A percentile compares a stretch with the other conserved stretches of the same genome.
Conservation (phyloP, 1,284 basidiomycete genomes). For the Boletus hoseneyae region DNA sequence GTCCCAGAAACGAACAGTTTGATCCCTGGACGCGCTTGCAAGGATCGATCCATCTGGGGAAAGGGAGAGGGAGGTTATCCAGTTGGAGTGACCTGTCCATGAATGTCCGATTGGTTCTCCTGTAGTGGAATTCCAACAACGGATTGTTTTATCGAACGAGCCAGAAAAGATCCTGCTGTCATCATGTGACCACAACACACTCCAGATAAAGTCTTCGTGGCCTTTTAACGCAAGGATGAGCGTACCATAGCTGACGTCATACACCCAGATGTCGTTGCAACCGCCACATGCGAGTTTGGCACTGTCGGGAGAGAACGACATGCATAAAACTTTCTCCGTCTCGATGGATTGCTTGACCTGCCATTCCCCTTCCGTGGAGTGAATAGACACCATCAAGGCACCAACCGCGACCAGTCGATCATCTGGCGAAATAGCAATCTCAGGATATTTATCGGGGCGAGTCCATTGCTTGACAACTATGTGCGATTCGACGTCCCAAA, state of each 20-base stretch:
- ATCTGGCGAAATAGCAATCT: not conserved
- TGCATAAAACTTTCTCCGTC: accelerated
- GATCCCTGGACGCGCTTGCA: slow-evolving; percentile 11
- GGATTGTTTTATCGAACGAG: not conserved
- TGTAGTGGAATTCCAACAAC: slow-evolving; percentile 2
- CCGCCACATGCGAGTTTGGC: slow-evolving; percentile 4
- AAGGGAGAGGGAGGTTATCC: not conserved
- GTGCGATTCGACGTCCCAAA: not conserved
- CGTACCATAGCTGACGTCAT: not conserved
- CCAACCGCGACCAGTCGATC: not conserved
- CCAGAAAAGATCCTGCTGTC: slow-evolving; percentile 6
- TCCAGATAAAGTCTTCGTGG: not conserved
- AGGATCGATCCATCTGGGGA: slow-evolving; percentile 6
- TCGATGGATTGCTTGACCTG: not conserved
- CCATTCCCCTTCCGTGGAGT: not conserved
- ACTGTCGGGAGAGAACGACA: slow-evolving; percentile 11
- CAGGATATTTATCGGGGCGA: not conserved
- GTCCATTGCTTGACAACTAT: not conserved
- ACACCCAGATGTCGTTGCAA: not conserved
- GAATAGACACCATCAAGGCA: not conserved
- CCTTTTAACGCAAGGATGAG: not conserved
- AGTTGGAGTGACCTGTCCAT: slow-evolving; percentile 5
- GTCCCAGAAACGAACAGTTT: slow-evolving; percentile 15
- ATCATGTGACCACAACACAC: slow-evolving; percentile 14
- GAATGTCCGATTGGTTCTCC: not conserved